Conservation (phyloP, 768 basidiomycete genomes). For the Suillus subluteus region DNA sequence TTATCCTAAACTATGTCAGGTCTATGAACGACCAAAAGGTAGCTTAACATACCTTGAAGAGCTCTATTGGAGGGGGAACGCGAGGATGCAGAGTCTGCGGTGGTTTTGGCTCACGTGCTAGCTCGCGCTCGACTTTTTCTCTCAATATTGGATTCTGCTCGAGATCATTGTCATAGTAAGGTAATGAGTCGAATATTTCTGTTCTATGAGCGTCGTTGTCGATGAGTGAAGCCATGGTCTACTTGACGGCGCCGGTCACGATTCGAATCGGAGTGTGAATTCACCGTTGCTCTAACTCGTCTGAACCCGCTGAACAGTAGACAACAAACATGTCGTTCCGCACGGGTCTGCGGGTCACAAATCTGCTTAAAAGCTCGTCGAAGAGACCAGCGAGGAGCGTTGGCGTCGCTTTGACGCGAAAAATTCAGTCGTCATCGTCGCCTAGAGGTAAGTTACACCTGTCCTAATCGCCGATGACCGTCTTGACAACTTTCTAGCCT, state of each 20-base stretch:
- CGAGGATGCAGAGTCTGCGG: slow-evolving; percentile 67
- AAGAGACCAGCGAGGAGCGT: slow-evolving; percentile 35
- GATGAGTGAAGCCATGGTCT: slow-evolving; percentile 28
- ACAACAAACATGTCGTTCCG: slow-evolving; percentile 47
- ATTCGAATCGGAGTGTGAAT: slow-evolving; percentile 14
- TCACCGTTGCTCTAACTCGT: slow-evolving; percentile 3
- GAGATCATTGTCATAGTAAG: slow-evolving; percentile 94
- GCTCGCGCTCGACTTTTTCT: slow-evolving; percentile 76
- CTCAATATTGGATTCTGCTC: slow-evolving; percentile 72
- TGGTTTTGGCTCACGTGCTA: slow-evolving; percentile 70
- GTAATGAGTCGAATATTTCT: slow-evolving; percentile 78
- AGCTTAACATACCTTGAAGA: slow-evolving; percentile 68
- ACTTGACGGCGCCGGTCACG: slow-evolving; percentile 10
- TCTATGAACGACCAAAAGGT: not conserved
- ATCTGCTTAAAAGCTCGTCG: slow-evolving; percentile 45
- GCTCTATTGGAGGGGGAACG: slow-evolving; percentile 64
- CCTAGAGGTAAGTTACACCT: slow-evolving; percentile 48
- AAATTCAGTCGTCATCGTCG: slow-evolving; percentile 50
- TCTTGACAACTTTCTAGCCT: slow-evolving; percentile 45
- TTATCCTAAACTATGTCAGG: slow-evolving; percentile 50
- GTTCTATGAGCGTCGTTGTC: slow-evolving; percentile 19
- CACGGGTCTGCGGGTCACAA: slow-evolving; percentile 46
- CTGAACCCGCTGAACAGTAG: slow-evolving; percentile 21
- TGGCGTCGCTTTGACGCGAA: slow-evolving; percentile 35
- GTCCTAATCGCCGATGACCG: not conserved